Conservation (phyloP, 73 alveolate genomes). For the Tetrahymena thermophila region DNA sequence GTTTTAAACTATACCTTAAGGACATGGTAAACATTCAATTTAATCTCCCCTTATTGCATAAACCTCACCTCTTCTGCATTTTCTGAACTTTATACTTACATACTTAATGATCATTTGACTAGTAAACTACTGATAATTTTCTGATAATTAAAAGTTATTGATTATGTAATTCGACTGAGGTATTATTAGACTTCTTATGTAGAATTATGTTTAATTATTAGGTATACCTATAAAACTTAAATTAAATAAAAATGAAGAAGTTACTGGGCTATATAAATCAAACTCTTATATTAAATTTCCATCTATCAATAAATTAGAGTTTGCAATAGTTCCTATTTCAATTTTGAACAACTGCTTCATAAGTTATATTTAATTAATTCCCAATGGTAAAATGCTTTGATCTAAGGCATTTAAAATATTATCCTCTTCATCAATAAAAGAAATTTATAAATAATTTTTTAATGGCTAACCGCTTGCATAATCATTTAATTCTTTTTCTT, state of each 20-base stretch:
- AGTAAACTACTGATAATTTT: neutral
- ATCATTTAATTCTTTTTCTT: neutral
- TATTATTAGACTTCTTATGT: neutral
- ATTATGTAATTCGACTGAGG: neutral
- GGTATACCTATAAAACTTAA: neutral
- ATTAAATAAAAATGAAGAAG: neutral
- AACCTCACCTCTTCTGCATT: neutral
- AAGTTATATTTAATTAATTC: neutral
- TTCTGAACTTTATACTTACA: neutral
- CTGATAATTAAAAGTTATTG: neutral
- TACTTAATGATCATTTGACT: neutral
- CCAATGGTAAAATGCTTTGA: neutral
- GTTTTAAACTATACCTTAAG: neutral
- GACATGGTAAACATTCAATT: neutral
- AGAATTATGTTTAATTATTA: neutral
- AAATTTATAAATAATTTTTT: neutral
- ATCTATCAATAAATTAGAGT: neutral
- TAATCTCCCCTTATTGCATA: neutral
- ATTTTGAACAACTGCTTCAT: neutral
- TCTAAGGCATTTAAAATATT: neutral
- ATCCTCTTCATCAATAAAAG: neutral
- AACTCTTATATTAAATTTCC: neutral
- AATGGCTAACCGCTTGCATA: neutral
- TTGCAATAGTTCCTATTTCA: neutral
- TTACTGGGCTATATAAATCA: neutral